Base-by-base conservation (phyloP, 1,139 yeast genomes). In the Tardiomyces blankii region DNA sequence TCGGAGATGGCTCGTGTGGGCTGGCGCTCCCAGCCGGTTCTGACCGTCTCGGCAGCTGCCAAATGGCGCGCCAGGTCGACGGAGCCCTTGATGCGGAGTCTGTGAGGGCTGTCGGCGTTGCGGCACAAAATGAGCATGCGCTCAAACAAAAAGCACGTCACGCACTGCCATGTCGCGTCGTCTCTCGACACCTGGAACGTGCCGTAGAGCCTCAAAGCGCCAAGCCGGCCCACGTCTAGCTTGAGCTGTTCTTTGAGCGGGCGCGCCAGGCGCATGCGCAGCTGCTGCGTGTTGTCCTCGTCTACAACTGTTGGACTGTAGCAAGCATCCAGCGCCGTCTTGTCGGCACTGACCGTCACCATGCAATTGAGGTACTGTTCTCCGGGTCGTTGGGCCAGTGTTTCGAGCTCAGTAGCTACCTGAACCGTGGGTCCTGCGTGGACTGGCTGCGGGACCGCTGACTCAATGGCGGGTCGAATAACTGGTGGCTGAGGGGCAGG, bases 111-210 rank as follows among this genome's bases (percentile, higher is more conserved):
- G 16, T 30, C 9, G 5, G 16, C 35, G 16, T 30, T 11, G 35
- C 35, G 35, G 9, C 35, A 30, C 35, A 30, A 45, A 18, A 56
- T 41, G 12, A 56, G 47, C 35, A 51, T 49, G 13, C 43, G 44
- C 12, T 53, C 56, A 46, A 53, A 56, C 41, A 56, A 33, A 38
- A 53, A 56, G 43, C 60, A 56, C 18, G 52, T 51, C 32, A 51
- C 48, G 21, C 48, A 43, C 39, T 54, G 54, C 59, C 59, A 54
- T 6, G 50, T 38, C 16, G 43, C 30, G 40, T 45, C 41, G 43
- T 55, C 54, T 14, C 49, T 42, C 2, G 57, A 53, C 18, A 56
- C 48, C 25, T 42, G 42, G 28, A 56, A 53, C 18, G 41, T 39
- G 38, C 54, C 57, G 30, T 48, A 48, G 14, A 53, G 42, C 25